Evolutionary conservation across 1,139 yeast genomes (phyloP).

Genomic region (Blastobotrys persicus): DNA sequence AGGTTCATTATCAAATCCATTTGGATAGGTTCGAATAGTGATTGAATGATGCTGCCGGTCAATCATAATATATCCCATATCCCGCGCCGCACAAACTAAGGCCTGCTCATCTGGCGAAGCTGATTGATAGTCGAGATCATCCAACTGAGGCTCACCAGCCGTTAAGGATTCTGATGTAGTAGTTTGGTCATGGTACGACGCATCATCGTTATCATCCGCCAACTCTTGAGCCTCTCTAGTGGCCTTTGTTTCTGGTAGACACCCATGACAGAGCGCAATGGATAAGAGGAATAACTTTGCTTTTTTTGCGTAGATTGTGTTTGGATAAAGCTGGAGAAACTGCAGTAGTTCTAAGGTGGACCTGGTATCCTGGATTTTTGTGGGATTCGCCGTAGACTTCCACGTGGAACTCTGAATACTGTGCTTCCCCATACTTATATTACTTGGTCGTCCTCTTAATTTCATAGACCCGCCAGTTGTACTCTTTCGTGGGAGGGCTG

Average conservation of each 20-base stretch:
- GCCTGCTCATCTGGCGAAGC: slow-evolving; percentile 97
- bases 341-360: slow-evolving; percentile 62
- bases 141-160: slow-evolving; percentile 19
- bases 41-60: slow-evolving; percentile 62
- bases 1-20: slow-evolving; percentile 71
- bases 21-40: slow-evolving; percentile 73
- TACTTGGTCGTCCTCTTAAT: slow-evolving; percentile 15
- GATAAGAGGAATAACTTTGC: slow-evolving; percentile 74
- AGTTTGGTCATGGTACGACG: slow-evolving; percentile 32
- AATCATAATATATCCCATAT: slow-evolving; percentile 78
- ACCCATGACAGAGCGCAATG: slow-evolving; percentile 84
- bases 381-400: slow-evolving; percentile 39
- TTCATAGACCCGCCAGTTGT: slow-evolving; percentile 16
- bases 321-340: slow-evolving; percentile 70
- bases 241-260: slow-evolving; percentile 59
- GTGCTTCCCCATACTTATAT: slow-evolving; percentile 20
- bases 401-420: slow-evolving; percentile 33
- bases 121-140: slow-evolving; percentile 70
- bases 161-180: not conserved
- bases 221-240: slow-evolving; percentile 22
- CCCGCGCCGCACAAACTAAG: slow-evolving; percentile 88
- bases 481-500: slow-evolving; percentile 36
- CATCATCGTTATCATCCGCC: slow-evolving; percentile 22
- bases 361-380: slow-evolving; percentile 39
- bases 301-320: slow-evolving; percentile 63